Evolutionary conservation across 1,139 yeast genomes (phyloP).

Genomic region (Hyphopichia buzzinii): DNA sequence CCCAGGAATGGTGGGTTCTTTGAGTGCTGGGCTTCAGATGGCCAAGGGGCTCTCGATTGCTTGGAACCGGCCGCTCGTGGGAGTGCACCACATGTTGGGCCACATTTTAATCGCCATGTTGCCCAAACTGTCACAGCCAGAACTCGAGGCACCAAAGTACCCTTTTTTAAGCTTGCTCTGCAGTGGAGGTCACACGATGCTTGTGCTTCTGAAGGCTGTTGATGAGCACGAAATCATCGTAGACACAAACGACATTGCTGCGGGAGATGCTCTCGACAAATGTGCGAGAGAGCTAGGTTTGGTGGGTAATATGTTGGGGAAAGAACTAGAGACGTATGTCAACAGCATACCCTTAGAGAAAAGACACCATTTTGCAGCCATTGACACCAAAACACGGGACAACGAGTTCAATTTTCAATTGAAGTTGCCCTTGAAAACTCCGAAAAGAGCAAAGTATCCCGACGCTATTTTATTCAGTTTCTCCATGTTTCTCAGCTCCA

Average conservation of each 20-base stretch:
- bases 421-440: constrained; percentile 33
- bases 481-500: constrained; percentile 68
- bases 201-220: constrained; percentile 64
- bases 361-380: constrained; percentile 17
- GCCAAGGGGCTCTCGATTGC: constrained; percentile 85
- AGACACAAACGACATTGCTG: constrained; percentile 82
- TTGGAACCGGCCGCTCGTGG: constrained; percentile 73
- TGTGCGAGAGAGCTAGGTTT: constrained; percentile 86
- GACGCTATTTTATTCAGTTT: constrained; percentile 59
- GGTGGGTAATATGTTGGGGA: constrained; percentile 80
- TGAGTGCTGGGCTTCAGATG: constrained; percentile 76
- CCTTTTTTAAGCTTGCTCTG: constrained; percentile 82
- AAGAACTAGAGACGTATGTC: constrained; percentile 67
- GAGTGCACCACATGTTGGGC: constrained; percentile 96
- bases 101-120: constrained; percentile 76
- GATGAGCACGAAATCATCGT: constrained; percentile 69
- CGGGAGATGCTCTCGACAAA: constrained; percentile 91
- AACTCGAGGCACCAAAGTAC: constrained; percentile 45
- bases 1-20: constrained; percentile 94
- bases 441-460: constrained; percentile 30
- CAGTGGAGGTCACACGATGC: constrained; percentile 94
- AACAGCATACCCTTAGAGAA: constrained; percentile 23
- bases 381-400: constrained; percentile 20
- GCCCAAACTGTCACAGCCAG: constrained; percentile 34
- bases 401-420: constrained; percentile 31